Evolutionary conservation across 1,139 yeast species (phyloP).

Genomic region (Pichia sp.): DNA sequence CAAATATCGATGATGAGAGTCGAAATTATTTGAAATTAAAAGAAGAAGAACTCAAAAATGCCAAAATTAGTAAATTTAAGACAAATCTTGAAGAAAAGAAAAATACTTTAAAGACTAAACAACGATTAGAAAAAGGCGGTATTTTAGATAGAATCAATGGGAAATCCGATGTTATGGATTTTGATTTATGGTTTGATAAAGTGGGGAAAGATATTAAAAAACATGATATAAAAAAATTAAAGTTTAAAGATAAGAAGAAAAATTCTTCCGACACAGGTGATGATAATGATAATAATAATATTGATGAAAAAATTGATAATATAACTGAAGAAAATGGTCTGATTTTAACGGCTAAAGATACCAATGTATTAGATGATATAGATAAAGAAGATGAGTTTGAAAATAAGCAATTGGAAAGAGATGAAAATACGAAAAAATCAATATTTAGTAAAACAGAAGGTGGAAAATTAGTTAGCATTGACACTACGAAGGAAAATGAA

Average conservation of each 20-base stretch:
- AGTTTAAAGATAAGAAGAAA: slow-evolving; percentile 3
- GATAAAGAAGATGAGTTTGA: slow-evolving; percentile 34
- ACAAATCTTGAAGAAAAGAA: slow-evolving; percentile 22
- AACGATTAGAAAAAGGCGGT: slow-evolving; percentile 19
- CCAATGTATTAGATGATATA: slow-evolving; percentile 12
- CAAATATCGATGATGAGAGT: slow-evolving; percentile 27
- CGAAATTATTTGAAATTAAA: slow-evolving; percentile 19
- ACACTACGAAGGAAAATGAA: background rate
- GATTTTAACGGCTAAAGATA: slow-evolving; percentile 62
- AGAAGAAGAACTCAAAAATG: slow-evolving; percentile 3
- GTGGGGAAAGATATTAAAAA: slow-evolving; percentile 20
- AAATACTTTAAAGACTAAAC: slow-evolving; percentile 19
- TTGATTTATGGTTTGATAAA: slow-evolving; percentile 25
- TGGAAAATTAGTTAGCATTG: slow-evolving; percentile 11
- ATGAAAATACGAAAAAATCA: slow-evolving; percentile 30
- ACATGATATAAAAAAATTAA: slow-evolving; percentile 4
- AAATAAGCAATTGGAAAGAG: slow-evolving; percentile 37
- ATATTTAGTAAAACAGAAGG: slow-evolving; percentile 19
- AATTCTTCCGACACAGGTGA: background rate
- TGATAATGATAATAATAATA: no score
- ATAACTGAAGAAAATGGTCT: slow-evolving; percentile 34
- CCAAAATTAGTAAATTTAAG: slow-evolving; percentile 19
- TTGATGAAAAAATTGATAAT: background rate
- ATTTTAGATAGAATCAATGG: slow-evolving; percentile 18
- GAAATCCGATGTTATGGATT: slow-evolving; percentile 6